These are phyloP conservation scores for Fusarium nurragi DNA, from an alignment of 2,329 filamentous ascomycete species.

Conservation along the genomic window DNA sequence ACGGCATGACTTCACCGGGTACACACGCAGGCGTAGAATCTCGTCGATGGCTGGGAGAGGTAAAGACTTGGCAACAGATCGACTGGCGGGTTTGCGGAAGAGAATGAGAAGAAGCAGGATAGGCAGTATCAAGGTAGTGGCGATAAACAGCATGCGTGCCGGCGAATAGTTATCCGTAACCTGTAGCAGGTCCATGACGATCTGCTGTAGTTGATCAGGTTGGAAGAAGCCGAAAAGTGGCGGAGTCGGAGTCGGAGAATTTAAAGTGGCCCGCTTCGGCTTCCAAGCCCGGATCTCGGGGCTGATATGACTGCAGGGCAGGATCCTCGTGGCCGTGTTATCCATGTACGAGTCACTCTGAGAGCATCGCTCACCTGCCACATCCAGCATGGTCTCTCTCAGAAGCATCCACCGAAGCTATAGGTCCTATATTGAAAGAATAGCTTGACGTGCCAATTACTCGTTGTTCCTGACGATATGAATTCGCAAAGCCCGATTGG, in stretches of 20 bases:
- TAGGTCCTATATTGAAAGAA: too few species aligned
- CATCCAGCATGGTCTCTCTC: too few species aligned
- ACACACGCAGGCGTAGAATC: slow-evolving; percentile 59
- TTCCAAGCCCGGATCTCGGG: background rate
- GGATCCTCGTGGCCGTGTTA: background rate
- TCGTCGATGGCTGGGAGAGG: slow-evolving; percentile 33
- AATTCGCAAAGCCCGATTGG: too few species aligned
- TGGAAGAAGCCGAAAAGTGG: background rate
- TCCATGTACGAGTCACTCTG: too few species aligned
- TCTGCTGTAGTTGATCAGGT: background rate
- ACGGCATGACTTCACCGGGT: slow-evolving; percentile 74
- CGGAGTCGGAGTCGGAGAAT: background rate
- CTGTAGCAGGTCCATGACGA: slow-evolving; percentile 2
- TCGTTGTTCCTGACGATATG: too few species aligned
- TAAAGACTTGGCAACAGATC: background rate
- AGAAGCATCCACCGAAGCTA: too few species aligned
- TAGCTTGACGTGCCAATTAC: too few species aligned
- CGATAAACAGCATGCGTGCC: background rate
- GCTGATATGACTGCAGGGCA: background rate
- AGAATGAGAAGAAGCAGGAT: slow-evolving; percentile 17
- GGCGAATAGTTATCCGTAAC: background rate
- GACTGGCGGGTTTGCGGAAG: background rate
- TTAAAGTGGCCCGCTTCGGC: background rate
- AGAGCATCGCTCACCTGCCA: too few species aligned
- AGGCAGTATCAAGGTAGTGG: slow-evolving; percentile 1